These are phyloP conservation scores for Oryza australiensis DNA, from an alignment of 176 grass and related monocot genomes.

Conservation along the genomic window DNA sequence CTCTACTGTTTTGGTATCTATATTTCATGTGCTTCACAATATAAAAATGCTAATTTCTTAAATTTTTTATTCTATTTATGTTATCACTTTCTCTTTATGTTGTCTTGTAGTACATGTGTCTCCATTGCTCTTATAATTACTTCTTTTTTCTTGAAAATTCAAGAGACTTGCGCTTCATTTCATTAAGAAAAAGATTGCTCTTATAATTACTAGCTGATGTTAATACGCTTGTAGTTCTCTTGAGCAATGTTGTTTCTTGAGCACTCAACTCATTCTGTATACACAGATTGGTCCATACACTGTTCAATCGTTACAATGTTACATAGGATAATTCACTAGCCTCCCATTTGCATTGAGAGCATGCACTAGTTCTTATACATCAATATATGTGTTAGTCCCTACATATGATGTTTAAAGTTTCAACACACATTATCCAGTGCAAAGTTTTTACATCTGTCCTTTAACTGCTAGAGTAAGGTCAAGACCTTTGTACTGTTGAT, in stretches of 20 bases:
- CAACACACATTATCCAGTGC: neutral
- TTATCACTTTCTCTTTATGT: neutral
- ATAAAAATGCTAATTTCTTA: neutral
- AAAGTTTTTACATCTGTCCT: neutral
- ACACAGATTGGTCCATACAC: neutral
- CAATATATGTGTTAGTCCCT: neutral
- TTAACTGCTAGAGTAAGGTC: neutral
- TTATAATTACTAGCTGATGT: neutral
- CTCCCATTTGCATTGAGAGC: neutral
- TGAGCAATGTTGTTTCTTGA: neutral
- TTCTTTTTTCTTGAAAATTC: no score
- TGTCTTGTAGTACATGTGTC: neutral
- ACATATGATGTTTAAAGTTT: constrained; percentile 7
- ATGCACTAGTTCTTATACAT: neutral
- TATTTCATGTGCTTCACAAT: neutral
- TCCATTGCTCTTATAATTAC: neutral
- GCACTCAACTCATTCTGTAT: neutral
- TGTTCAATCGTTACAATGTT: neutral
- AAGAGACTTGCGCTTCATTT: no score
- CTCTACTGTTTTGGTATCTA: neutral
- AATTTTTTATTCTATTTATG: neutral
- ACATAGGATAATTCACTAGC: neutral
- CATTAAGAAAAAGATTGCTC: no score
- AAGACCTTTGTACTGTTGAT: neutral
- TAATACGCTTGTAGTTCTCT: neutral